These are phyloP conservation scores for Oryza nivara DNA, from an alignment of 176 grass and related monocot species.

Conservation along the genomic window DNA sequence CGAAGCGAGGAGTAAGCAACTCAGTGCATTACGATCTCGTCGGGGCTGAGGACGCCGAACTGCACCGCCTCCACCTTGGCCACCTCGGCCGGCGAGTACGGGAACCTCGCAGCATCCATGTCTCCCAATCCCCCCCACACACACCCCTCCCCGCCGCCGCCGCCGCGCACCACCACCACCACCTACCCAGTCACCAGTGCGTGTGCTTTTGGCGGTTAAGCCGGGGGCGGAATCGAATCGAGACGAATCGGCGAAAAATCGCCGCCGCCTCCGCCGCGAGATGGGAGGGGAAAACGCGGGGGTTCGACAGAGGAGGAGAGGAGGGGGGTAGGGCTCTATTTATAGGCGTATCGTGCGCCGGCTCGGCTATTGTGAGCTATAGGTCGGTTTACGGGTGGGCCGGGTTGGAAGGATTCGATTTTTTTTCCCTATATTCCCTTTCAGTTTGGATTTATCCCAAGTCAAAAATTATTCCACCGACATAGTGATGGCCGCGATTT, in stretches of 20 bases:
- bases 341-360: conserved; percentile 57
- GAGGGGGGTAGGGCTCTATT: conserved; percentile 35
- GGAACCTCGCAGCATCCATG: conserved; percentile 88
- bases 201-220: conserved; percentile 2
- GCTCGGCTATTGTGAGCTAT: background rate
- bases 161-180: conserved; percentile 3
- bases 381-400: background rate
- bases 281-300: background rate
- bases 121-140: background rate
- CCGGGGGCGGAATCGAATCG: too few relatives aligned
- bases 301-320: conserved; percentile 33
- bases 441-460: too few relatives aligned
- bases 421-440: too few relatives aligned
- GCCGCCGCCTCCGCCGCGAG: conserved; percentile 18
- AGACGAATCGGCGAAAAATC: background rate
- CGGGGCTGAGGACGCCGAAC: conserved; percentile 97
- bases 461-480: too few relatives aligned
- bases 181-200: background rate
- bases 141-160: background rate
- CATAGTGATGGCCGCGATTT: too few relatives aligned
- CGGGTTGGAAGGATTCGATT: too few relatives aligned
- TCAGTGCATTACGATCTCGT: conserved; percentile 85
- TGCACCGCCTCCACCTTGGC: conserved; percentile 87
- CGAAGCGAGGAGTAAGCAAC: background rate
- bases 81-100: conserved; percentile 91